Percentiles rank a stretch among this genome's conserved stretches.
Conservation (phyloP, 148 eudicot species). For the Camellia granthamiana region DNA sequence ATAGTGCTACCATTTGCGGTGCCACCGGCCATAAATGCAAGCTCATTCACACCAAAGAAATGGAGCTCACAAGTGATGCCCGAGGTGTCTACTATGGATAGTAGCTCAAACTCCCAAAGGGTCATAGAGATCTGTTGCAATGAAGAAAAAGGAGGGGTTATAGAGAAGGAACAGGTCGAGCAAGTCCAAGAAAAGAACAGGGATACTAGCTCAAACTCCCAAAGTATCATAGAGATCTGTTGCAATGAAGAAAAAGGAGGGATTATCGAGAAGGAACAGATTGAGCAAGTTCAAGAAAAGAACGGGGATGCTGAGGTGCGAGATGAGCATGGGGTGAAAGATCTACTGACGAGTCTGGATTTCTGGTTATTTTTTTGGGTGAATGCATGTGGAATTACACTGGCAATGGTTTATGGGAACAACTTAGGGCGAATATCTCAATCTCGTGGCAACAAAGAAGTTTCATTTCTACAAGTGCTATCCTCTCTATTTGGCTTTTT, state of each 20-base stretch:
- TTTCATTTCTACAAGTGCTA: not conserved
- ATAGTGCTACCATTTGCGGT: not conserved
- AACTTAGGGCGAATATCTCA: not conserved
- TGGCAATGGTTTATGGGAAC: not conserved
- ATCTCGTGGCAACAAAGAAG: not conserved
- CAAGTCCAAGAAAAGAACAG: not conserved
- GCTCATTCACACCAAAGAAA: not conserved
- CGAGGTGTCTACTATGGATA: not conserved
- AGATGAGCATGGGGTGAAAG: constrained; percentile 1
- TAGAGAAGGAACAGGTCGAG: not conserved
- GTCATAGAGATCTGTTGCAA: not conserved
- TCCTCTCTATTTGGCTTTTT: not conserved
- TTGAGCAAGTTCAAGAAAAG: not conserved
- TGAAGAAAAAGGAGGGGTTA: not conserved
- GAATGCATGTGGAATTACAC: constrained; percentile 9
- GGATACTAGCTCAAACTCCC: not conserved
- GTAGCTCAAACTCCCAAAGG: not conserved
- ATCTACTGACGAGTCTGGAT: not conserved
- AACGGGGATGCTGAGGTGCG: not conserved
- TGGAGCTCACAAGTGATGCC: not conserved
- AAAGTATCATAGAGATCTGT: constrained; percentile 2
- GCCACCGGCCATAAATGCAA: not conserved
- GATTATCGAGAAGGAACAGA: not conserved
- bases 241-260: not conserved
- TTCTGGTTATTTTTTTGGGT: constrained; percentile 6